Base-by-base conservation (phyloP, 2,329 filamentous ascomycete genomes). In the Beauveria scarabaeidicola region DNA sequence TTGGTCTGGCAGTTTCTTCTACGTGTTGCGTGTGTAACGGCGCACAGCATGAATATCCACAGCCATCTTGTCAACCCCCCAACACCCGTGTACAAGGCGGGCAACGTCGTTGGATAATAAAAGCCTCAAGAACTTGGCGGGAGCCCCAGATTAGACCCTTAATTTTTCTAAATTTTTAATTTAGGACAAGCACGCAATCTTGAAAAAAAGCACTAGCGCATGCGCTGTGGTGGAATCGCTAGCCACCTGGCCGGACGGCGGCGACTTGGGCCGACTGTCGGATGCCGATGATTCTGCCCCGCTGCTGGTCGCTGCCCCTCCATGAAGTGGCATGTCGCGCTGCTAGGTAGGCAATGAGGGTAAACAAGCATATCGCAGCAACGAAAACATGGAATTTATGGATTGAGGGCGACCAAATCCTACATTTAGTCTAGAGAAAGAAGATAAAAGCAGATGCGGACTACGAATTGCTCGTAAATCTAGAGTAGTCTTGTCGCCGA, bases 1-100 rank as follows among this genome's bases (percentile, higher is more conserved):
- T 3, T 36, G 11, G 32, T 36, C 32, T 36, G 5, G 11, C n/a
- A 44, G 9, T 21, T 21, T 21, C 3, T 19, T 44, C 4, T 36
- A 13, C 32, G 13, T 36, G n/a, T 19, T 43, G n/a, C 41, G 41
- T 43, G 17, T 43, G 10, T 43, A 36, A 36, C 29, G 11, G 11
- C 32, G 32, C 32, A 36, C 32, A 36, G 32, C 11, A 13, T 15
- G 11, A 36, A 13, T 5, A 15, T 36, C 32, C 32, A 36, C 13
- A 36, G 32, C 32, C 32, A 36, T 36, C 11, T 36, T 36, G 32
- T 36, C 32, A 36, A 36, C 11, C 32, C 11, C 32, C 11, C 32
- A 41, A 41, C 15, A 10, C 19, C 52, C 32, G 56, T 60, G 63
- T 62, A 63, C 64, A 62, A 64, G 55, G 53, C 40, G 61, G 58